Evolutionary conservation across 2,329 filamentous ascomycete species (phyloP), one percentile per base, ranked within the genome.

Genomic region (Beauveria brongniartii): DNA sequence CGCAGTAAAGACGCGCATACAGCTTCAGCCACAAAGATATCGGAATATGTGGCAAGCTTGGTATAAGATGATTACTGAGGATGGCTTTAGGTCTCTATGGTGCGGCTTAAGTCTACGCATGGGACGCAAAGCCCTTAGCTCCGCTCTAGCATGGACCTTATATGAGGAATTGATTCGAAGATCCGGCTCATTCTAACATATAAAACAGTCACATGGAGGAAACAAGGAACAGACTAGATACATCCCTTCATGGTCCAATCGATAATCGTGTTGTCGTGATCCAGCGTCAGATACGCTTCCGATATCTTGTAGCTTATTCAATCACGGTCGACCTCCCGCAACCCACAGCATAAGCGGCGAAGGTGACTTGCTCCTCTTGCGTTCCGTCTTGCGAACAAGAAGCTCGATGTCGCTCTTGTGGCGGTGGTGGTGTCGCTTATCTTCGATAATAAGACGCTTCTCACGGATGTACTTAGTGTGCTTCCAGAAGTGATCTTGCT

Each of bases 121-220:
- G 80, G 89, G 87, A 51, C 82, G 94, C 67, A 99, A 99, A 74
- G 93, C 92, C 5, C 75, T 97, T 50, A 97, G 92, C 73, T 93
- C 89, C 57, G 94, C 94, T n/a, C 80, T 97, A 66, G 93, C 93
- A 8, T 99, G 94, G 94, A 97, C 93, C 10, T 81, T 97, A 46
- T 99, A 99, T 70, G 94, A 99, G 76, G 93, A 97, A 73, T 74
- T 97, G 67, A 88, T 97, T 64, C 79, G 92, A 63, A 82, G 89
- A 67, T 69, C 66, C 43, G 68, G 62, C 57, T 57, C 60, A 64
- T 65, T 54, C 61, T 57, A 58, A 56, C 59, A 43, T 54, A 56
- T 52, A 46, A 48, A 51, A 53, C 34, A 43, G 51, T 47, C 24
- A 58, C 54, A 52, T n/a, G 6, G 26, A 40, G 34, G 55, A 62